Percentiles rank a stretch among this genome's conserved stretches.
Evolutionary conservation across 2,329 filamentous ascomycete genomes (phyloP).

Genomic region (Phyllosticta citribraziliensis): DNA sequence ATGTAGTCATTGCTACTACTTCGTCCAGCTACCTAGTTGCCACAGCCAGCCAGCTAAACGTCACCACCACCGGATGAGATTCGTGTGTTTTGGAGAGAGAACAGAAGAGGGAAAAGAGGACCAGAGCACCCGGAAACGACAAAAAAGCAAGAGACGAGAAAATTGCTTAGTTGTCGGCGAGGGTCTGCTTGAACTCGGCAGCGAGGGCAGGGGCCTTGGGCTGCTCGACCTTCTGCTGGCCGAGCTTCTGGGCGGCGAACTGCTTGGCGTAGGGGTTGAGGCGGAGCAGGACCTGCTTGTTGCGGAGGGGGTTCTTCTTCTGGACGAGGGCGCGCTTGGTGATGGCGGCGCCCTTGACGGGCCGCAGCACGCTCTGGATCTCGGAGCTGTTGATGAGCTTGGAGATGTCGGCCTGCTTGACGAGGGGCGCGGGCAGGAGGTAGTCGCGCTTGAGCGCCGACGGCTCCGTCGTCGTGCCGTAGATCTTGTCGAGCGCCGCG

Average conservation of each 20-base stretch:
- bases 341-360: slow-evolving; percentile 77
- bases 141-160: slow-evolving; percentile 9
- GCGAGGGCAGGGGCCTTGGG: slow-evolving; percentile 51
- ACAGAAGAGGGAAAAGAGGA: not conserved
- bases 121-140: not conserved
- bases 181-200: slow-evolving; percentile 40
- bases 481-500: slow-evolving; percentile 92
- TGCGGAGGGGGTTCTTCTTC: slow-evolving; percentile 99
- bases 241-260: slow-evolving; percentile 79
- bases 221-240: slow-evolving; percentile 54
- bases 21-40: not conserved
- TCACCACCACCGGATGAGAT: not conserved
- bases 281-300: slow-evolving; percentile 97
- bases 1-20: not conserved
- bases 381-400: slow-evolving; percentile 99
- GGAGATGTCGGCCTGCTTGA: slow-evolving; percentile 88
- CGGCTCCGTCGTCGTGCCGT: slow-evolving; percentile 82
- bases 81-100: not conserved
- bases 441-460: slow-evolving; percentile 98
- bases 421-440: slow-evolving; percentile 84
- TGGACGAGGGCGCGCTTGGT: slow-evolving; percentile 87
- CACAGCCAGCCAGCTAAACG: not conserved
- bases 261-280: slow-evolving; percentile 96
- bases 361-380: slow-evolving; percentile 90
- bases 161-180: slow-evolving; percentile 38